phyloP scores from a whole-genome alignment of 371 early-diverging fungal species.

The Synchytrium microbalum region DNA sequence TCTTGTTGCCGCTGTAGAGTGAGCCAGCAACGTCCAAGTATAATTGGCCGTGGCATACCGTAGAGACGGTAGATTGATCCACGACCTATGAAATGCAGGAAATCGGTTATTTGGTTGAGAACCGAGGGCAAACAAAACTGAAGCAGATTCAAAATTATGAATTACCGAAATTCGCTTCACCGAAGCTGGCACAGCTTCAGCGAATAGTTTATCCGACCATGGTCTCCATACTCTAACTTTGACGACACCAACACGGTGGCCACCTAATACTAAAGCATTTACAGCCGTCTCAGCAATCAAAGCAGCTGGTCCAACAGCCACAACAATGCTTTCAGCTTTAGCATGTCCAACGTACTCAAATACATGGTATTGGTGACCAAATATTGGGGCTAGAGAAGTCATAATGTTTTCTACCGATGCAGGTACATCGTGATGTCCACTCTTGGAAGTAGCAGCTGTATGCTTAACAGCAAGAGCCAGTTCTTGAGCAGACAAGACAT shows the following conservation, averaged over 20 bases:
- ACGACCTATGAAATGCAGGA: too few relatives aligned
- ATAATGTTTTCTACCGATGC: constrained; percentile 42
- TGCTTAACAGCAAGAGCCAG: constrained; percentile 22
- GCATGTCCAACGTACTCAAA: constrained; percentile 72
- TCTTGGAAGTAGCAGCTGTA: constrained; percentile 13
- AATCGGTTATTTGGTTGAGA: too few relatives aligned
- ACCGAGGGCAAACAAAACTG: too few relatives aligned
- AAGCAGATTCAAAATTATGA: too few relatives aligned
- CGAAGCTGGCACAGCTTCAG: constrained; percentile 56
- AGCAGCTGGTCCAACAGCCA: constrained; percentile 55
- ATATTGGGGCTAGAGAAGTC: constrained; percentile 34
- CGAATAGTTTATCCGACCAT: constrained; percentile 66
- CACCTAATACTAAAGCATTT: constrained; percentile 23
- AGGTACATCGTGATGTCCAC: neutral
- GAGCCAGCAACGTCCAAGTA: constrained; percentile 64
- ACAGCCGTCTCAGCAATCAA: constrained; percentile 39
- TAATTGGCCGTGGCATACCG: constrained; percentile 41
- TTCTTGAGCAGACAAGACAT: constrained; percentile 39
- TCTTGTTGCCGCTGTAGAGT: constrained; percentile 49
- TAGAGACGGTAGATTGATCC: constrained; percentile 21
- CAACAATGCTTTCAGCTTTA: constrained; percentile 66
- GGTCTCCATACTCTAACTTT: constrained; percentile 71
- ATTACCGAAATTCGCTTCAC: too few relatives aligned
- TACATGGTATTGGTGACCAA: constrained; percentile 52
- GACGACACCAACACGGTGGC: constrained; percentile 55